Evolutionary conservation across 2,329 filamentous ascomycete genomes (phyloP).

Genomic region (Penicillium freii): DNA sequence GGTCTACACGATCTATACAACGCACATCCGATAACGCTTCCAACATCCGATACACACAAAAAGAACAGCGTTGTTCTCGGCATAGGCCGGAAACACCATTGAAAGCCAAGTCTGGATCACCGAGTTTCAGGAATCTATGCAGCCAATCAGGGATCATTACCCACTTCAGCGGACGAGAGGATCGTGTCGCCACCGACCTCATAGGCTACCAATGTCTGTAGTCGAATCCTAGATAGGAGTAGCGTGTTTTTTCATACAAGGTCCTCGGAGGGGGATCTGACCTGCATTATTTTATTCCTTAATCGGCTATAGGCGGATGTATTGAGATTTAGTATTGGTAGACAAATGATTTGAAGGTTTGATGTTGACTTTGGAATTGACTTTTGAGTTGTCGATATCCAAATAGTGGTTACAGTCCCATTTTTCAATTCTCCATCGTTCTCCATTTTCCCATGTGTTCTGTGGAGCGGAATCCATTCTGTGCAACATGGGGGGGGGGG

Average conservation of each 20-base stretch:
- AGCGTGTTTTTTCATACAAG: conserved; percentile 10
- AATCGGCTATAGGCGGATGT: not conserved
- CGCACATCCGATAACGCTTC: not conserved
- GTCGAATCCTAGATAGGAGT: conserved; percentile 10
- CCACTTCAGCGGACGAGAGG: conserved; percentile 19
- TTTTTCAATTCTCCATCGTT: conserved; percentile 6
- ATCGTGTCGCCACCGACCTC: conserved; percentile 32
- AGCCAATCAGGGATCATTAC: conserved; percentile 24
- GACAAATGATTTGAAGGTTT: not conserved
- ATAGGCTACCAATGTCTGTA: conserved; percentile 20
- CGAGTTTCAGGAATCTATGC: conserved; percentile 27
- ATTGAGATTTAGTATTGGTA: not conserved
- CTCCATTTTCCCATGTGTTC: conserved; percentile 9
- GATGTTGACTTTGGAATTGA: conserved; percentile 1
- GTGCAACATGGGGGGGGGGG: not conserved
- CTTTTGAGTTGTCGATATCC: not conserved
- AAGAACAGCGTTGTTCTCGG: conserved; percentile 10
- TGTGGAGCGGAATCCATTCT: conserved; percentile 4
- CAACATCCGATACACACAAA: conserved; percentile 3
- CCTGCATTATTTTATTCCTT: not conserved
- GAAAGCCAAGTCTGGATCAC: conserved; percentile 27
- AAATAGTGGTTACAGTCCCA: not conserved
- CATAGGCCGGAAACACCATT: conserved; percentile 24
- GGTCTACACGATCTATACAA: not conserved
- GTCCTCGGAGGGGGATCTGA: conserved; percentile 15